A percentile compares a stretch with the other conserved stretches of the same genome.
Conservation (phyloP, 1,139 yeast genomes). For the Hansenula lynferdii region DNA sequence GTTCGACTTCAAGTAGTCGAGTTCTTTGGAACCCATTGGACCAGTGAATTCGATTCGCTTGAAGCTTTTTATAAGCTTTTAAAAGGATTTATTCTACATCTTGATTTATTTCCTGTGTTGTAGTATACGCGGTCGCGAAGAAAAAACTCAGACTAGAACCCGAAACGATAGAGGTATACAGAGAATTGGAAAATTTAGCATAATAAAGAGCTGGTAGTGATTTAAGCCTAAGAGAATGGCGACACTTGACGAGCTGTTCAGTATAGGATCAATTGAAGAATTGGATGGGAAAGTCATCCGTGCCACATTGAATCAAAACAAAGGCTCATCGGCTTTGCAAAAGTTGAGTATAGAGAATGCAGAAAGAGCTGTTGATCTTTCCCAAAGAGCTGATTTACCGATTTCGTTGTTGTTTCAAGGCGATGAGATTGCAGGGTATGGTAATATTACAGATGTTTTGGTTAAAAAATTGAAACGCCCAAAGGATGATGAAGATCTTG, state of each 20-base stretch:
- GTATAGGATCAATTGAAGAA: not conserved
- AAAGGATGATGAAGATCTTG: not conserved
- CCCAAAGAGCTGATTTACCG: not conserved
- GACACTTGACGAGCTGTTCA: not conserved
- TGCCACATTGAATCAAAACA: not conserved
- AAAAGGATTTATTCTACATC: no score
- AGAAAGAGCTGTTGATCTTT: not conserved
- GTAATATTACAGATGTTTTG: not conserved
- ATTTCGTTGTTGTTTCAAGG: not conserved
- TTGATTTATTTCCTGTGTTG: no score
- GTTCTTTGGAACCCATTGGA: slow-evolving; percentile 15
- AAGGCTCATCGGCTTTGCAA: not conserved
- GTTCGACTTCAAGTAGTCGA: slow-evolving; percentile 12
- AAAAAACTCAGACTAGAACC: no score
- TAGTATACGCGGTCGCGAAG: no score
- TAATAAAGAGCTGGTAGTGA: no score
- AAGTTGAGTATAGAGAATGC: not conserved
- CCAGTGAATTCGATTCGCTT: no score
- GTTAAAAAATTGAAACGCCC: not conserved
- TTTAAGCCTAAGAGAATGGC: no score
- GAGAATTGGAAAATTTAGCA: no score
- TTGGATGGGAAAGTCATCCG: not conserved
- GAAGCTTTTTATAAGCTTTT: no score
- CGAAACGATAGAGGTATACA: no score
- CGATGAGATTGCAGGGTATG: not conserved